Evolutionary conservation across 2,329 filamentous ascomycete genomes (phyloP).

Genomic region (Exserohilum turcica): DNA sequence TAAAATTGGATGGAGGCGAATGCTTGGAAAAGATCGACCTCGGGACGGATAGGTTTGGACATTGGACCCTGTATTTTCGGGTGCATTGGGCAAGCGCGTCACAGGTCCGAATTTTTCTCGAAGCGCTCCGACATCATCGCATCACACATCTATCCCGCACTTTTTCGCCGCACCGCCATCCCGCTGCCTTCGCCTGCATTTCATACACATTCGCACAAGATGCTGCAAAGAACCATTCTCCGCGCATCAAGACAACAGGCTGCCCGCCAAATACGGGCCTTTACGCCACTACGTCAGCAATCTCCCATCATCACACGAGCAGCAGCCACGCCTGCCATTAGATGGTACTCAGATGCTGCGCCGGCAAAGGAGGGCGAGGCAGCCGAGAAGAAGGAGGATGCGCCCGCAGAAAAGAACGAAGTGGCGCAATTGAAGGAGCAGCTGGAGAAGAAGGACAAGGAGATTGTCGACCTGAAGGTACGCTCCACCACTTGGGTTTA

Average conservation of each 20-base stretch:
- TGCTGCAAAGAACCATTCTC: constrained; percentile 59
- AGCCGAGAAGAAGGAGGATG: constrained; percentile 54
- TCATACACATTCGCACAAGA: constrained; percentile 34
- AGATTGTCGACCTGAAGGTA: constrained; percentile 86
- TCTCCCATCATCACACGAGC: constrained; percentile 40
- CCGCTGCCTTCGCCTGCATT: background rate
- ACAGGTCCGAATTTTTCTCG: constrained; percentile 26
- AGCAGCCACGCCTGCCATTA: constrained; percentile 36
- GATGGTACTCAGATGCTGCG: constrained; percentile 57
- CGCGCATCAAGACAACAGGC: constrained; percentile 54
- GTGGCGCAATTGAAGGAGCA: constrained; percentile 61
- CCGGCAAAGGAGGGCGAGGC: constrained; percentile 50
- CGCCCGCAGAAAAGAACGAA: constrained; percentile 37
- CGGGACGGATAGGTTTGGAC: constrained; percentile 18
- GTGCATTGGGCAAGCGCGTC: constrained; percentile 9
- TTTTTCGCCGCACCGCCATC: constrained; percentile 4
- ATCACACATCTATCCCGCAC: constrained; percentile 5
- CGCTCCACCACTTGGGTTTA: constrained; percentile 8
- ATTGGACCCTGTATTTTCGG: constrained; percentile 17
- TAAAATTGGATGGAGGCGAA: background rate
- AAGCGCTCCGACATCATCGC: constrained; percentile 27
- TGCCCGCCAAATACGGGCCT: constrained; percentile 49
- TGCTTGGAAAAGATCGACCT: constrained; percentile 21
- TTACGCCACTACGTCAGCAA: constrained; percentile 43
- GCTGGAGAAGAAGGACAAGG: constrained; percentile 72